Percentiles rank a stretch among this genome's conserved stretches.
These are phyloP conservation scores for Mycosphaerella arachidis DNA, from an alignment of 2,329 filamentous ascomycete species.

Conservation along the genomic window DNA sequence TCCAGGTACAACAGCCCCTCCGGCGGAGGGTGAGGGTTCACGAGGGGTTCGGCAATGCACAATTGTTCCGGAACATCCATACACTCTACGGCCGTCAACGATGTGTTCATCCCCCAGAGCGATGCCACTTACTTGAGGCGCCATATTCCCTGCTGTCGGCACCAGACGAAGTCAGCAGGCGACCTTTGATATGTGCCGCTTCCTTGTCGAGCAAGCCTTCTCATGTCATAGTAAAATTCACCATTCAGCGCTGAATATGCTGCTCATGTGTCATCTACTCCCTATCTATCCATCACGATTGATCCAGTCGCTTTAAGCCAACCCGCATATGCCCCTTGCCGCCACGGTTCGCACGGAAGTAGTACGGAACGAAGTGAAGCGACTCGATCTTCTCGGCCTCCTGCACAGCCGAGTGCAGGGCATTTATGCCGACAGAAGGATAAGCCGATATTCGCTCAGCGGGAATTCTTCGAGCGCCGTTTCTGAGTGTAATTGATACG, in stretches of 20 bases:
- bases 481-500: slow-evolving; percentile 27
- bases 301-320: slow-evolving; percentile 17
- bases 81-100: no score
- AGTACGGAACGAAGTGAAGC: slow-evolving; percentile 53
- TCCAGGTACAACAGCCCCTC: neutral
- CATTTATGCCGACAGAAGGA: slow-evolving; percentile 1
- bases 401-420: slow-evolving; percentile 8
- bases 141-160: no score
- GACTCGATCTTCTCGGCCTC: slow-evolving; percentile 21
- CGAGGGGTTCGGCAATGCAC: no score
- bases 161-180: no score
- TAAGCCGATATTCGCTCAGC: neutral
- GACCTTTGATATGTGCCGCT: no score
- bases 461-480: slow-evolving; percentile 13
- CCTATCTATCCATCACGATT: neutral
- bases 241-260: no score
- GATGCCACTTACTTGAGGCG: no score
- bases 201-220: no score
- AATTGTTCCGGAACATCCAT: neutral
- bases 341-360: slow-evolving; percentile 51
- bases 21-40: neutral
- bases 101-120: no score
- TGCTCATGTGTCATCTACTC: no score
- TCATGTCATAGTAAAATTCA: no score
- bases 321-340: slow-evolving; percentile 54